Percentiles rank a stretch among this genome's conserved stretches.
Conservation (phyloP, 2,329 filamentous ascomycete genomes). For the Talaromyces marneffei region DNA sequence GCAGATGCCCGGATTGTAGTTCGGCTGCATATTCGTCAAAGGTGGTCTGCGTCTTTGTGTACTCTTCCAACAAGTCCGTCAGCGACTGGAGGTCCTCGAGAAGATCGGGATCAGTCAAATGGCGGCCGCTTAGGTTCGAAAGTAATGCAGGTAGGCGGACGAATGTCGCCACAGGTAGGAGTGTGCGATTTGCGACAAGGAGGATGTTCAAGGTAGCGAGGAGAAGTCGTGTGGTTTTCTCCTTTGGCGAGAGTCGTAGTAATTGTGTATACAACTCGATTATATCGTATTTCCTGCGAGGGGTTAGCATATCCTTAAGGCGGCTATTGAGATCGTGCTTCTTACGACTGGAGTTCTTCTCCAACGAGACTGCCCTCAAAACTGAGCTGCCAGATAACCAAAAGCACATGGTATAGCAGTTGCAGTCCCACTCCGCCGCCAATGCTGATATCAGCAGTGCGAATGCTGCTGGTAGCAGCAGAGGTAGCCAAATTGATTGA, state of each 20-base stretch:
- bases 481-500: slow-evolving; percentile 48
- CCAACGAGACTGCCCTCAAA: slow-evolving; percentile 71
- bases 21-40: slow-evolving; percentile 71
- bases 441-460: slow-evolving; percentile 58
- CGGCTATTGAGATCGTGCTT: slow-evolving; percentile 12
- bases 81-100: slow-evolving; percentile 45
- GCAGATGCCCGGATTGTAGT: slow-evolving; percentile 76
- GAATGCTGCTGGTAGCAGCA: slow-evolving; percentile 48
- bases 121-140: slow-evolving; percentile 50
- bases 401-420: slow-evolving; percentile 84
- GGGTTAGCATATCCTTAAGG: slow-evolving; percentile 10
- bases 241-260: slow-evolving; percentile 86
- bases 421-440: slow-evolving; percentile 81
- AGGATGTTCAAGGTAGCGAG: slow-evolving; percentile 87
- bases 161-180: slow-evolving; percentile 78
- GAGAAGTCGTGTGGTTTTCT: slow-evolving; percentile 91
- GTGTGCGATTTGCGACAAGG: slow-evolving; percentile 62
- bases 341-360: slow-evolving; percentile 79
- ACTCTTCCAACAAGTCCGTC: slow-evolving; percentile 73
- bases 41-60: slow-evolving; percentile 63
- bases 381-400: slow-evolving; percentile 94
- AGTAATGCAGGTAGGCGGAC: slow-evolving; percentile 67
- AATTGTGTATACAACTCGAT: slow-evolving; percentile 88
- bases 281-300: slow-evolving; percentile 80
- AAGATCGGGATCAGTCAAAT: slow-evolving; percentile 46